phyloP scores from a whole-genome alignment of 495 filamentous ascomycete species.

The Bathelium albidoporum region DNA sequence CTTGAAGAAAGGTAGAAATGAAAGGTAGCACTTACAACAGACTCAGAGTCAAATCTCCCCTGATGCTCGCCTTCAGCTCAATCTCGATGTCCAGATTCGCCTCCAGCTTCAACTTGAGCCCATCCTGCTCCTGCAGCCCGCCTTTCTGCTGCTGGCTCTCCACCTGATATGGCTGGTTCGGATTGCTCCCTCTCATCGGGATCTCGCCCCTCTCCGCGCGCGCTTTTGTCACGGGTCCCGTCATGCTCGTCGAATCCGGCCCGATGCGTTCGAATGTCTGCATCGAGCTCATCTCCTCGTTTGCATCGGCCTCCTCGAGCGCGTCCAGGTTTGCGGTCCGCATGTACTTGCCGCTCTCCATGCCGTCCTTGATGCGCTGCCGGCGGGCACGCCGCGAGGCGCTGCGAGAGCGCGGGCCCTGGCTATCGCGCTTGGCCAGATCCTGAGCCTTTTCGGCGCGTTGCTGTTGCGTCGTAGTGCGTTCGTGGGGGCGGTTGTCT shows the following conservation, averaged over 20 bases:
- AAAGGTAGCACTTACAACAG: conserved; percentile 30
- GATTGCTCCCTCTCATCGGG: conserved; percentile 34
- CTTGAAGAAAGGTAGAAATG: conserved; percentile 5
- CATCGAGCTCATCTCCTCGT: conserved; percentile 31
- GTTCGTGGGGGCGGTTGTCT: conserved; percentile 17
- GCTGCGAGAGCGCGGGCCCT: conserved; percentile 25
- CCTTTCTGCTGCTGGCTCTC: conserved; percentile 19
- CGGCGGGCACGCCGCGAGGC: conserved; percentile 30
- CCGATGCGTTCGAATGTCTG: conserved; percentile 42
- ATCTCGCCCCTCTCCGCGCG: conserved; percentile 38
- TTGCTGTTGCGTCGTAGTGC: conserved; percentile 12
- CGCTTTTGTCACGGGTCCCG: conserved; percentile 38
- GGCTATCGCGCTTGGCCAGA: conserved; percentile 9
- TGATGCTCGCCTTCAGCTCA: conserved; percentile 36
- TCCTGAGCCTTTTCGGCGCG: conserved; percentile 25
- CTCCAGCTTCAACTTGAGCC: conserved; percentile 34
- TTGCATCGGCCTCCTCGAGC: conserved; percentile 37
- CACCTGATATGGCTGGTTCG: conserved; percentile 30
- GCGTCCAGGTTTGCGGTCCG: conserved; percentile 31
- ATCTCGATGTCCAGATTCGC: conserved; percentile 39
- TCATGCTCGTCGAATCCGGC: conserved; percentile 38
- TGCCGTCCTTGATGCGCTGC: conserved; percentile 27
- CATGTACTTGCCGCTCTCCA: conserved; percentile 34
- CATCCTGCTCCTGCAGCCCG: conserved; percentile 27
- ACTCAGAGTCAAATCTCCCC: conserved; percentile 34